Conservation (phyloP, 2,329 filamentous ascomycete genomes). For the Rosellinia necatrix region DNA sequence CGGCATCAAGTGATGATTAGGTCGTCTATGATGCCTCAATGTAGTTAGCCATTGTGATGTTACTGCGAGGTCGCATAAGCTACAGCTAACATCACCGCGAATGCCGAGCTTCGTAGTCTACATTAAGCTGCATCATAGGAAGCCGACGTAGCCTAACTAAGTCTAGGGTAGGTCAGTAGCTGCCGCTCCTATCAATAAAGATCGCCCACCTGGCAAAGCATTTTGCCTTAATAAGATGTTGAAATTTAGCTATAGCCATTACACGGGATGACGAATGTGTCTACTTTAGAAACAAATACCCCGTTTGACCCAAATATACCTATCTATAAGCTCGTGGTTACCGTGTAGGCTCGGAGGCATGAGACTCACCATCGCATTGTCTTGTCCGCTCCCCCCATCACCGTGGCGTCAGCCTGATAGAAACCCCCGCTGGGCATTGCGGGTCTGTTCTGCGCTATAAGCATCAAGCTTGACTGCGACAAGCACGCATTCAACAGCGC, state of each 20-base stretch:
- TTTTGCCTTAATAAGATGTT: background rate
- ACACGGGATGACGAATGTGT: background rate
- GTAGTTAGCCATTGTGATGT: too few relatives aligned
- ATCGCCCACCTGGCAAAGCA: too few relatives aligned
- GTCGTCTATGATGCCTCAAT: too few relatives aligned
- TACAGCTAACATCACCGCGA: too few relatives aligned
- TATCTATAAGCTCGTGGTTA: background rate
- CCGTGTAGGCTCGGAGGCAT: background rate
- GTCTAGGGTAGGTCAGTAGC: too few relatives aligned
- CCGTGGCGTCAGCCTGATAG: constrained; percentile 45
- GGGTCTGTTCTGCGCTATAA: constrained; percentile 64
- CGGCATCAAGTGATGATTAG: too few relatives aligned
- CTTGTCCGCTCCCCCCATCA: background rate
- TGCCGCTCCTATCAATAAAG: too few relatives aligned
- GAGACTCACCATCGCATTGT: background rate
- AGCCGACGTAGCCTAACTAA: too few relatives aligned
- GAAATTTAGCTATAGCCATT: background rate
- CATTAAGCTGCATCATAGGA: too few relatives aligned
- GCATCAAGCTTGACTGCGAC: constrained; percentile 78
- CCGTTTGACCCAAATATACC: background rate
- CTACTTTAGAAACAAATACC: background rate
- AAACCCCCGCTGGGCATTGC: constrained; percentile 71
- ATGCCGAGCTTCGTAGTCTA: too few relatives aligned
- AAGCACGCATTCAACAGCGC: constrained; percentile 70
- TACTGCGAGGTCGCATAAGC: too few relatives aligned